phyloP scores from a whole-genome alignment of 2,329 filamentous ascomycete species.

The Venturia nashicola region DNA sequence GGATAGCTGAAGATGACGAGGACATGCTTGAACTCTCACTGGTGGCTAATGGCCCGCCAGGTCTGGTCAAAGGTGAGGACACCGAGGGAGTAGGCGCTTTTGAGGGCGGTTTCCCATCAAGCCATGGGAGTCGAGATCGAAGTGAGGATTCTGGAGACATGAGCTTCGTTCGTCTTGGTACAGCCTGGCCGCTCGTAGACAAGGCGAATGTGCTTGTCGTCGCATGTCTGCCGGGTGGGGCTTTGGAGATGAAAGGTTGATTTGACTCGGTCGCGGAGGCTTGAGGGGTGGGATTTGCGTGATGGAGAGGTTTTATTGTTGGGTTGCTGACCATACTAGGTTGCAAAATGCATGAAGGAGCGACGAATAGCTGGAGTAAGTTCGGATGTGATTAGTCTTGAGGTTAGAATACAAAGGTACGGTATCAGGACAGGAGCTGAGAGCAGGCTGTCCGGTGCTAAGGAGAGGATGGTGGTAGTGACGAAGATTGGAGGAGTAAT shows the following conservation, averaged over 20 bases:
- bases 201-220: background rate
- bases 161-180: background rate
- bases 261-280: background rate
- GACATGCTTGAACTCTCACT: background rate
- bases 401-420: background rate
- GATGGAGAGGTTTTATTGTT: background rate
- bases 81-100: background rate
- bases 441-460: background rate
- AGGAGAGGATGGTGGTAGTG: background rate
- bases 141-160: conserved; percentile 3
- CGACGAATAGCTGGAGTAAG: background rate
- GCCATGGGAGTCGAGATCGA: conserved; percentile 9
- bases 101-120: conserved; percentile 1
- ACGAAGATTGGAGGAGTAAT: background rate
- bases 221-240: background rate
- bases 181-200: background rate
- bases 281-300: background rate
- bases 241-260: background rate
- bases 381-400: background rate
- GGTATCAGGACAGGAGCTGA: background rate
- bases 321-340: background rate
- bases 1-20: background rate
- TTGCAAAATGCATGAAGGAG: background rate
- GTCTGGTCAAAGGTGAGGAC: background rate
- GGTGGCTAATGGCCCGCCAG: background rate